phyloP scores from a whole-genome alignment of 1,284 basidiomycete species.

The Microbotryum lychnidis-dioicae region DNA sequence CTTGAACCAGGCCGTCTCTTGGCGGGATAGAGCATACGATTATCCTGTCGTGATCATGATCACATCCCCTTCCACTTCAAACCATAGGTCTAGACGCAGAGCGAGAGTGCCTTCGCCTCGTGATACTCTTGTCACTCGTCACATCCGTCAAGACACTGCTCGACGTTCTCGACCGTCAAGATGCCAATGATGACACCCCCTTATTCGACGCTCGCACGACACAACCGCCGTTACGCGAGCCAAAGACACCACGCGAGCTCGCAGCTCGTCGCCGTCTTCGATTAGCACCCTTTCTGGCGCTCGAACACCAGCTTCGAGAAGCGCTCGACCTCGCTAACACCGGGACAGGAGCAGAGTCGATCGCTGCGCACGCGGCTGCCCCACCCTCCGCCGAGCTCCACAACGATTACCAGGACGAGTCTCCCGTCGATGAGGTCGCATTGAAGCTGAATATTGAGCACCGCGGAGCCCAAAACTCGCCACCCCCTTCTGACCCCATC shows the following conservation, averaged over 20 bases:
- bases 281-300: slow-evolving; percentile 4
- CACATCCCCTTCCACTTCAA: slow-evolving; percentile 3
- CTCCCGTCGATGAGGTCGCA: no score
- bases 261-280: slow-evolving; percentile 3
- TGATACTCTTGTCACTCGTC: slow-evolving; percentile 8
- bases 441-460: no score
- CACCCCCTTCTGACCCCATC: no score
- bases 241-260: not conserved
- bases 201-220: not conserved
- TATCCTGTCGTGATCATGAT: no score
- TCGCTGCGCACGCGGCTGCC: no score
- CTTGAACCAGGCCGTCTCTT: no score
- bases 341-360: no score
- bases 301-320: slow-evolving; percentile 3
- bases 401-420: no score
- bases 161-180: slow-evolving; percentile 1
- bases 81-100: slow-evolving; percentile 6
- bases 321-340: not conserved
- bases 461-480: no score
- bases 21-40: no score
- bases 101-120: slow-evolving; percentile 7
- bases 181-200: slow-evolving; percentile 2
- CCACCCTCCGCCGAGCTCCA: no score
- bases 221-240: not conserved
- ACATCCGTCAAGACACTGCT: slow-evolving; percentile 1